Conservation (phyloP, 2,329 filamentous ascomycete genomes). For the Alternaria sp. region DNA sequence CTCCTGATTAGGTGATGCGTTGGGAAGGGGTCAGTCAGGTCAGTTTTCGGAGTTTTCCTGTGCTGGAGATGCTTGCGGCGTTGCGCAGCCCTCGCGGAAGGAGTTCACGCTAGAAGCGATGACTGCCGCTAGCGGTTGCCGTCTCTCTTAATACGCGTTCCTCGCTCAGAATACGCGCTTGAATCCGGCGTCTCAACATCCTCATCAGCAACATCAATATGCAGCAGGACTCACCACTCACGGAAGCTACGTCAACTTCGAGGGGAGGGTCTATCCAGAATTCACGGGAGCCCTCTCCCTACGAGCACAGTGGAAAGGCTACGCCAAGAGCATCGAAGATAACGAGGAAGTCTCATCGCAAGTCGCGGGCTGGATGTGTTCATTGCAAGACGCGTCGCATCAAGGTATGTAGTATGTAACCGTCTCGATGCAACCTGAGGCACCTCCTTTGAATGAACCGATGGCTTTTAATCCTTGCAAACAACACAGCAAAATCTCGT, state of each 20-base stretch:
- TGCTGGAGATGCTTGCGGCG: slow-evolving; percentile 1
- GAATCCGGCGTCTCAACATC: background rate
- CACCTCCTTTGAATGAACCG: no score
- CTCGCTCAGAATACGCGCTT: slow-evolving; percentile 3
- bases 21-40: background rate
- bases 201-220: slow-evolving; percentile 3
- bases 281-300: background rate
- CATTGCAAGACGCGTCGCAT: slow-evolving; percentile 37
- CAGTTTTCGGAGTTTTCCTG: background rate
- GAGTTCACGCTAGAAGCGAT: background rate
- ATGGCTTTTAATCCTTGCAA: no score
- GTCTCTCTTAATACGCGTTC: background rate
- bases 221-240: slow-evolving; percentile 25
- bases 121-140: background rate
- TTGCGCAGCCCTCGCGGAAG: background rate
- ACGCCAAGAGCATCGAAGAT: slow-evolving; percentile 14
- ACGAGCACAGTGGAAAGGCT: background rate
- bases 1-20: background rate
- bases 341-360: slow-evolving; percentile 32
- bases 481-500: no score
- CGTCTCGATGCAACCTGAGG: no score
- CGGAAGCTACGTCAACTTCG: slow-evolving; percentile 6
- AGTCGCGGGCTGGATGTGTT: slow-evolving; percentile 36
- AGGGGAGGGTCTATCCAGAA: background rate
- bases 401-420: no score